Percentiles rank a stretch among this genome's conserved stretches.
phyloP scores from a whole-genome alignment of 2,329 filamentous ascomycete genomes.

The Cladosporium phlei region DNA sequence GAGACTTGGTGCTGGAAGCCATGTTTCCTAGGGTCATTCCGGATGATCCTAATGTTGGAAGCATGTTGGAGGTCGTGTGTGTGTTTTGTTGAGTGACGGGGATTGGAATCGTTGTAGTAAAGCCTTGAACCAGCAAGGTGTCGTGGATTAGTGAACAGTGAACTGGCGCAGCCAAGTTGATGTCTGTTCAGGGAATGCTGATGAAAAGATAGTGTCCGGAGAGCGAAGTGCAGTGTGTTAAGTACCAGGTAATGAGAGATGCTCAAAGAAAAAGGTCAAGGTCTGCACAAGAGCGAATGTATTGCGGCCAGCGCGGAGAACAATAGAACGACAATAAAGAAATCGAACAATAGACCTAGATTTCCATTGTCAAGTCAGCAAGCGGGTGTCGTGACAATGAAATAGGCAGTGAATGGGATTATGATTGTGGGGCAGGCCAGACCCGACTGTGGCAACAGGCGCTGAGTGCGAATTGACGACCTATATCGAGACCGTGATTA shows the following conservation, averaged over 20 bases:
- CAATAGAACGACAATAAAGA: constrained; percentile 9
- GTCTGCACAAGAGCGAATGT: constrained; percentile 5
- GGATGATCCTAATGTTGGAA: too few relatives aligned
- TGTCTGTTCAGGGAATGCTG: neutral
- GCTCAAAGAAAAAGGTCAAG: neutral
- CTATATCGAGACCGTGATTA: neutral
- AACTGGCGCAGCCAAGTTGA: neutral
- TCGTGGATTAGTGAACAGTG: neutral
- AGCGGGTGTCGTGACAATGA: neutral
- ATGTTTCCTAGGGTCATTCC: neutral
- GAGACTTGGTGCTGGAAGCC: neutral
- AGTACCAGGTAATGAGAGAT: neutral
- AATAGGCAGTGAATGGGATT: constrained; percentile 7
- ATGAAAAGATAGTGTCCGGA: neutral
- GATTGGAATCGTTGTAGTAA: too few relatives aligned
- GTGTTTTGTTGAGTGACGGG: neutral
- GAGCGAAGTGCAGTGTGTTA: constrained; percentile 1
- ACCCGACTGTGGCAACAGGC: neutral
- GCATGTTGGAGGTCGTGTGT: neutral
- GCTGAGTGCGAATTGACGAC: constrained; percentile 7
- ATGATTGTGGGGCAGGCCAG: constrained; percentile 4
- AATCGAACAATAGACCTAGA: constrained; percentile 6
- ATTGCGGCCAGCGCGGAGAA: constrained; percentile 12
- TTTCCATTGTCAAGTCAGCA: constrained; percentile 3
- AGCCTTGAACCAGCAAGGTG: constrained; percentile 10